Evolutionary conservation across 2,329 filamentous ascomycete genomes (phyloP).

Genomic region (Aspergillus unguis): DNA sequence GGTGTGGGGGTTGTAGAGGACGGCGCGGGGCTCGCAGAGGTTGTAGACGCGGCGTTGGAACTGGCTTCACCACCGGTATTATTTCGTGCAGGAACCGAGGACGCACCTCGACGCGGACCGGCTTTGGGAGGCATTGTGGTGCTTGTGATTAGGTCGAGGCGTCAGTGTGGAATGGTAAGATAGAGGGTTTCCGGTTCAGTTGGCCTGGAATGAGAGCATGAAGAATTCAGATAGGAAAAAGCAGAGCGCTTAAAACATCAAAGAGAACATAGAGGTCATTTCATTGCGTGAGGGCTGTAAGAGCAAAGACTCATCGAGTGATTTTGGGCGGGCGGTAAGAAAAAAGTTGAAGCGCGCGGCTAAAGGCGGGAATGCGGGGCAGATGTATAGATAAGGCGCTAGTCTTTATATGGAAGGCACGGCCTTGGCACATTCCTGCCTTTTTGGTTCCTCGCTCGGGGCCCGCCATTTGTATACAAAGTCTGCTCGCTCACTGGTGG

Average conservation of each 20-base stretch:
- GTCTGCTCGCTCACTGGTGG: too few relatives aligned
- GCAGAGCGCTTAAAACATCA: not conserved
- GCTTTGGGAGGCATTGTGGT: conserved; percentile 35
- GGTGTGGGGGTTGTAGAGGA: conserved; percentile 11
- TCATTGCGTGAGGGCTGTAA: not conserved
- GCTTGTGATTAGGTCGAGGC: not conserved
- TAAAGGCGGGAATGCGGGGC: conserved; percentile 16
- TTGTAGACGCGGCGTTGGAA: conserved; percentile 2
- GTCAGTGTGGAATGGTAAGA: not conserved
- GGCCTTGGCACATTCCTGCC: not conserved
- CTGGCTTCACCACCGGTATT: conserved; percentile 13
- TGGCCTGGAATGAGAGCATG: too few relatives aligned
- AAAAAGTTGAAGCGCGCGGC: conserved; percentile 16
- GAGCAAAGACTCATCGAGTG: not conserved
- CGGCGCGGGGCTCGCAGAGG: conserved; percentile 16
- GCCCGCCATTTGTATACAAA: too few relatives aligned
- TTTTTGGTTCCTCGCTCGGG: not conserved
- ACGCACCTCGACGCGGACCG: conserved; percentile 24
- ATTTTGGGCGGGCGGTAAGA: conserved; percentile 8
- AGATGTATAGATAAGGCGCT: not conserved
- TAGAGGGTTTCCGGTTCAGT: too few relatives aligned
- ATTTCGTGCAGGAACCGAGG: conserved; percentile 18
- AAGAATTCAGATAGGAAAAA: not conserved
- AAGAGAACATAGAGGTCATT: not conserved
- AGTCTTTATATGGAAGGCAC: conserved; percentile 2